Evolutionary conservation across 2,329 filamentous ascomycete genomes (phyloP).

Genomic region (Lomentospora prolificans): DNA sequence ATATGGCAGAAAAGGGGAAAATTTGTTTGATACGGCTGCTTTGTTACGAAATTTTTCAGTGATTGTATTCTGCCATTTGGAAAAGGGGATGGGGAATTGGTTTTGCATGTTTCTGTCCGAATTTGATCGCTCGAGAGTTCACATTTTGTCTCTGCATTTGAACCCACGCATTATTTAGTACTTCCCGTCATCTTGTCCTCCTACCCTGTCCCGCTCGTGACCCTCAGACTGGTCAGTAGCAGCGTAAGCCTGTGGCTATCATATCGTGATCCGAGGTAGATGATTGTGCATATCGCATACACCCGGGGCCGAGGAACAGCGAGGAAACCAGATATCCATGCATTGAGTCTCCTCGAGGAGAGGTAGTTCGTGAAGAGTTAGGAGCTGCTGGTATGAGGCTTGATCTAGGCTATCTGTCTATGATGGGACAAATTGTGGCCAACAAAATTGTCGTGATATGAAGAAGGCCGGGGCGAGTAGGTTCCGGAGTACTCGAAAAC

Average conservation of each 20-base stretch:
- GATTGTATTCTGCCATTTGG: slow-evolving; percentile 11
- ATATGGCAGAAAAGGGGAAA: slow-evolving; percentile 9
- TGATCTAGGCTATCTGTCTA: slow-evolving; percentile 12
- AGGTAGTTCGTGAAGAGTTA: not conserved
- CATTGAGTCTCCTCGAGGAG: not conserved
- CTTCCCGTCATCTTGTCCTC: not conserved
- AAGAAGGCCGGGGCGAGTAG: slow-evolving; percentile 4
- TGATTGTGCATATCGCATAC: no score
- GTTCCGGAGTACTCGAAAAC: not conserved
- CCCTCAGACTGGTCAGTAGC: no score
- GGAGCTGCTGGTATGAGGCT: slow-evolving; percentile 6
- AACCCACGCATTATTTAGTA: not conserved
- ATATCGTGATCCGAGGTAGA: no score
- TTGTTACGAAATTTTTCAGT: not conserved
- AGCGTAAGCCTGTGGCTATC: no score
- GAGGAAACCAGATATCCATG: no score
- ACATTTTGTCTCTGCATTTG: not conserved
- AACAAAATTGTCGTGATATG: slow-evolving; percentile 7
- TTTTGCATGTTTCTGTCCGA: not conserved
- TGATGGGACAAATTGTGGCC: slow-evolving; percentile 3
- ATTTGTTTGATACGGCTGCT: not conserved
- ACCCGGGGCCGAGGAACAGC: no score
- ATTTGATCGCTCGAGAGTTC: not conserved
- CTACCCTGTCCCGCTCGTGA: not conserved
- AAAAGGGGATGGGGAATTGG: slow-evolving; percentile 10